phyloP scores from a whole-genome alignment of 2,329 filamentous ascomycete species.

The Nigrograna mackinnonii region DNA sequence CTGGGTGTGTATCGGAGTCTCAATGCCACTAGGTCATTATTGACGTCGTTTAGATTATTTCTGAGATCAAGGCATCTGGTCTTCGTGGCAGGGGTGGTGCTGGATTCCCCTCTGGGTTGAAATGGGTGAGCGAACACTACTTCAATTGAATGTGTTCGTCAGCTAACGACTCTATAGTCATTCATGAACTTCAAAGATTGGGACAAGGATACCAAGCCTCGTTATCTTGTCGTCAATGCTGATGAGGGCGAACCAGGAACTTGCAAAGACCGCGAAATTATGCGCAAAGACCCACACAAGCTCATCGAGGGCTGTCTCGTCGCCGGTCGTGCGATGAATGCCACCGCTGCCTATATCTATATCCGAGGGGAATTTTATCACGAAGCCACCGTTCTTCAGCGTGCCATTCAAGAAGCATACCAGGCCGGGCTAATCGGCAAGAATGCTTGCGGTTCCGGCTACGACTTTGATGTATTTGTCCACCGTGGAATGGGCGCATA shows the following conservation, averaged over 20 bases:
- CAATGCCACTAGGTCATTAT: conserved; percentile 4
- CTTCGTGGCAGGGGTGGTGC: conserved; percentile 94
- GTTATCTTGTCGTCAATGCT: conserved; percentile 97
- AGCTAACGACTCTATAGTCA: conserved; percentile 61
- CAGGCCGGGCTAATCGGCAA: conserved; percentile 93
- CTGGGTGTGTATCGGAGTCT: conserved; percentile 62
- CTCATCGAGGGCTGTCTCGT: conserved; percentile 96
- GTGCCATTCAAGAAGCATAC: conserved; percentile 97
- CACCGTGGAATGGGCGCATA: conserved; percentile 98
- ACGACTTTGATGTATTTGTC: conserved; percentile 96
- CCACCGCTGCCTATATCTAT: conserved; percentile 97
- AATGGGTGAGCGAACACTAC: conserved; percentile 75
- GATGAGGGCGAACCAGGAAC: conserved; percentile 99
- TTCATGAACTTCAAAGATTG: conserved; percentile 99
- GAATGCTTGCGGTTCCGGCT: conserved; percentile 95
- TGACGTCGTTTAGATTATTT: conserved; percentile 71
- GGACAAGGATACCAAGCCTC: conserved; percentile 95
- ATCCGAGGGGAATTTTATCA: conserved; percentile 98
- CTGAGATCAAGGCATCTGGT: conserved; percentile 95
- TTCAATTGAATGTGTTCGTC: neutral
- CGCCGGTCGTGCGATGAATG: conserved; percentile 97
- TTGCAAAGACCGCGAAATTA: conserved; percentile 99
- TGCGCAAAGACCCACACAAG: conserved; percentile 99
- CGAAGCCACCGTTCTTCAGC: conserved; percentile 90
- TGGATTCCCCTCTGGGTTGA: conserved; percentile 96